Percentiles rank a stretch among this genome's conserved stretches.
These are phyloP conservation scores for Pseudonitzschia pungens DNA, from an alignment of 108 stramenopile genomes.

Conservation along the genomic window DNA sequence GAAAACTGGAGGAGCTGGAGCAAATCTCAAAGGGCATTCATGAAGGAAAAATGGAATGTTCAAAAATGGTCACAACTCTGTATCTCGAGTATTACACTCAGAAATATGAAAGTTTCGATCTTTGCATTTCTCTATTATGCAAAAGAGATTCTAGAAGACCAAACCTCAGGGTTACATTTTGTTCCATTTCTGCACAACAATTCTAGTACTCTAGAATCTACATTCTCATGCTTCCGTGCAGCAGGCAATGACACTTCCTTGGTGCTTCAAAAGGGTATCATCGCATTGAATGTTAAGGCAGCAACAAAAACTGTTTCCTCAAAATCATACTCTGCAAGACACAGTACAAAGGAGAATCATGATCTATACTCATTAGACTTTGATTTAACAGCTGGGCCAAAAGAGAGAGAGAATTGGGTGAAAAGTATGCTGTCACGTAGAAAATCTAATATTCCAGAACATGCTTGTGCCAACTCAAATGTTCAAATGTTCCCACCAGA, in stretches of 20 bases:
- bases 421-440: background rate
- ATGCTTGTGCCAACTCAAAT: background rate
- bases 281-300: background rate
- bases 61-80: background rate
- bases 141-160: background rate
- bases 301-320: background rate
- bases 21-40: background rate
- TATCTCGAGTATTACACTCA: background rate
- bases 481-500: background rate
- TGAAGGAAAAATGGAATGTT: background rate
- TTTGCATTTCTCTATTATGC: background rate
- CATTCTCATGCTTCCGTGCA: background rate
- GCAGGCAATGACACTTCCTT: background rate
- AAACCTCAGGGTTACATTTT: background rate
- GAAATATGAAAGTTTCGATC: background rate
- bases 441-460: background rate
- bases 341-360: background rate
- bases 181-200: constrained; percentile 6
- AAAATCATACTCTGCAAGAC: background rate
- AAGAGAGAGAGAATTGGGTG: background rate
- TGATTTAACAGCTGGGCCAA: background rate
- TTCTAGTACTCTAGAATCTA: background rate
- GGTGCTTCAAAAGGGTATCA: background rate
- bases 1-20: background rate
- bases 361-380: background rate